Evolutionary conservation across 108 stramenopile genomes (phyloP), one percentile per base, ranked within the genome.

Genomic region (Pseudonitzschia pungens): DNA sequence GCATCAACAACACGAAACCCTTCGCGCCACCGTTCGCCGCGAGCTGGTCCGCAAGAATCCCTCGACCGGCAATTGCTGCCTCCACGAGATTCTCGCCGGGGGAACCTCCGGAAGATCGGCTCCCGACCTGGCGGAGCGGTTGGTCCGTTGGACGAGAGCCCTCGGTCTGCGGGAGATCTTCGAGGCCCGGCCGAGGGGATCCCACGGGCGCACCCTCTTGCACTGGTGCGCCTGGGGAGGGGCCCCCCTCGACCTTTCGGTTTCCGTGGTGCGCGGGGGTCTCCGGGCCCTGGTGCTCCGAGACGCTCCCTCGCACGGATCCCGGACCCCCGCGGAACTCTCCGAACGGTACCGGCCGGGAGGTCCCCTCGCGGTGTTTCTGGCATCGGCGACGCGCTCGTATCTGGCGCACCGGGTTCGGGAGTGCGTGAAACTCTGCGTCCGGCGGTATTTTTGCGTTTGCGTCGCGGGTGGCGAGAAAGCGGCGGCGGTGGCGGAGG

Each of bases 161-260:
- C 10, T 9, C 16, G n/a, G 45, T 50, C n/a, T n/a, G n/a, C n/a
- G n/a, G n/a, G n/a, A 68, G 27, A 41, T 78, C 54, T 68, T 42
- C 7, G 10, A 22, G 6, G 40, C 36, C n/a, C 78, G 66, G 6
- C 72, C 72, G 26, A 72, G 45, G 29, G 57, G 29, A 31, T 58
- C 57, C 33, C 55, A 70, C 60, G 51, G 69, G 20, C 71, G 78
- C 15, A 78, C 71, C 0, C 52, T 72, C n/a, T 43, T 78, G 15
- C 78, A 78, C 56, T 78, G 78, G 78, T 72, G 72, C 5, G 59
- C 60, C 16, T 78, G 72, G 71, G 66, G 58, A 28, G 68, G 73
- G 68, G 68, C 68, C 8, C 10, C 36, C 21, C 11, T 63, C 1
- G 43, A 59, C 31, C 72, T 78, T 32, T 29, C 72, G 6, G 20